Base-by-base conservation (phyloP, 495 filamentous ascomycete species). In the Neurospora sublineolata region DNA sequence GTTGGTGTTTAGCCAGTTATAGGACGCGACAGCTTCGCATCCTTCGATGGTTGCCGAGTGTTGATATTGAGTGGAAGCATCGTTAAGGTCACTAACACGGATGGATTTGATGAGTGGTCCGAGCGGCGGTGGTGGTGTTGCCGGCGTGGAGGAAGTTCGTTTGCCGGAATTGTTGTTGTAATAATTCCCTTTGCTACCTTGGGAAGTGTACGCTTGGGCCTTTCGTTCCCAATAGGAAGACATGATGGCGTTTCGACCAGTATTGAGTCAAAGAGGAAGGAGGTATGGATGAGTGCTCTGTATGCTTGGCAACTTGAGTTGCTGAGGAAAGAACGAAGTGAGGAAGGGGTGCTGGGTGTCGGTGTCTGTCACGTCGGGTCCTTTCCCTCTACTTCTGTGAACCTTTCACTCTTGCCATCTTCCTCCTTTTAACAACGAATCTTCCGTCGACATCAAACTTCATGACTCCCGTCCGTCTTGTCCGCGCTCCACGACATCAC, bases 71-170 rank as follows among this genome's bases (percentile, higher is more conserved):
- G 37, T 40, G 42, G 70, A 16, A 2, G 23, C 9, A 20, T 41
- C 39, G 2, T 40, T 58, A 12, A 77, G 60, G 18, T 73, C 71
- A 1, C 64, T 39, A 0, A 73, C 33, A 5, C 11, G 37, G 0
- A 77, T 71, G 0, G 77, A 83, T 5, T 79, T 77, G 58, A 77
- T 37, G 4, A 78, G 40, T 14, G 68, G 30, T 7, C 75, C 76
- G n/a, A 76, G 38, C 37, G 70, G 73, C 37, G 71, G 75, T 9
- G 73, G 72, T 12, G 73, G 69, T 41, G 68, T 64, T 5, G 73
- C 3, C 6, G 69, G 38, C 9, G 71, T 68, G 6, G 58, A 33
- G 44, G 58, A 14, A 0, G 42, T 3, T 58, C 36, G 46, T 71
- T 44, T 60, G 37, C 46, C 5, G 37, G 8, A 64, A 71, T 64